phyloP scores from a whole-genome alignment of 2,329 filamentous ascomycete species.

The Paecilomyces variotii region DNA sequence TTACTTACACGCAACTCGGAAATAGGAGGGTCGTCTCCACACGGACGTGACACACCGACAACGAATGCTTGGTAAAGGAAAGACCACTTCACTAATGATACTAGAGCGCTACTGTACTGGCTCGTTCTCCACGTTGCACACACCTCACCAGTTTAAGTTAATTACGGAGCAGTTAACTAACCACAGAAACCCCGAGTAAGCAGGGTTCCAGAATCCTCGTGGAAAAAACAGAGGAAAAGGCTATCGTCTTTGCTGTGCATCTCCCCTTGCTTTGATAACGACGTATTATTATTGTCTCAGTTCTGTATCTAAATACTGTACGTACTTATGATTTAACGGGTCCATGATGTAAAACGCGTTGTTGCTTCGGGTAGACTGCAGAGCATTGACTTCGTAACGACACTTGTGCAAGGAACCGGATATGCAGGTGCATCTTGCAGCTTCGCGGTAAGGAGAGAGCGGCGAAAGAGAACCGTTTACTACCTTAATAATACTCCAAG shows the following conservation, averaged over 20 bases:
- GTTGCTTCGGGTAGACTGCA: not conserved
- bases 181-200: not conserved
- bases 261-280: not conserved
- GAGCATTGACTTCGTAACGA: not conserved
- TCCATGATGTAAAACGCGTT: not conserved
- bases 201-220: not conserved
- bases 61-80: not conserved
- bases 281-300: not conserved
- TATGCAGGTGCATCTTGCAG: not conserved
- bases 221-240: not conserved
- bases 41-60: not conserved
- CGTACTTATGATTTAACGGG: not conserved
- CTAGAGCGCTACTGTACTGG: not conserved
- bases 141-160: not conserved
- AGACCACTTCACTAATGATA: not conserved
- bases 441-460: not conserved
- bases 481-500: not conserved
- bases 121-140: not conserved
- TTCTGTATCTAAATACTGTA: not conserved
- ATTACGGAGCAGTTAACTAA: too few species aligned
- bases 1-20: not conserved
- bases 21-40: not conserved
- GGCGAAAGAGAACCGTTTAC: not conserved
- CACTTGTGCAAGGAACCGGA: not conserved
- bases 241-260: not conserved